Conservation (phyloP, 768 basidiomycete species). For the Dacryopinax primogenitus region DNA sequence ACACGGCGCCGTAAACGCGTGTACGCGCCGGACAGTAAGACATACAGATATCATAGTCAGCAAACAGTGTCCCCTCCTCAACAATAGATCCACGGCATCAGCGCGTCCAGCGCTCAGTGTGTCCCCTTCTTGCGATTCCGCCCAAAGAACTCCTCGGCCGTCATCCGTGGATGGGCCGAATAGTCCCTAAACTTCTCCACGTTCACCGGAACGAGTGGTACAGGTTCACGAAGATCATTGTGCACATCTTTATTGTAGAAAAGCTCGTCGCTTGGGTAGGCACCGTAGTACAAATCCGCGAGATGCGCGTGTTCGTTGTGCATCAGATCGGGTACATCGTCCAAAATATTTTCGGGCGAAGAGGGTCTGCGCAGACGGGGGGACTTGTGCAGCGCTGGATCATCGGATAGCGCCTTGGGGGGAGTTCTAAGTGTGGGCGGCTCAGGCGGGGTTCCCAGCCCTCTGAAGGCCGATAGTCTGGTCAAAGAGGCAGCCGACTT, state of each 20-base stretch:
- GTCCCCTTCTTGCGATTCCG: background rate
- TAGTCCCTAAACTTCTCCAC: constrained; percentile 6
- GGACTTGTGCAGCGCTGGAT: background rate
- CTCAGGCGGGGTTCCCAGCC: background rate
- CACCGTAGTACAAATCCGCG: background rate
- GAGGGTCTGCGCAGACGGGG: background rate
- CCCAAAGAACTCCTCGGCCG: constrained; percentile 5
- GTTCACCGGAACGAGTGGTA: background rate
- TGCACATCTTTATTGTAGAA: background rate
- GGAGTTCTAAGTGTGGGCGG: background rate
- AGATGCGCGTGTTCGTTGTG: background rate
- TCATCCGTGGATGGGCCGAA: background rate
- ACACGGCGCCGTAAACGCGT: background rate
- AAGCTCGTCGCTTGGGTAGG: background rate
- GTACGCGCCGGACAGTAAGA: too few species aligned
- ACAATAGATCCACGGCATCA: background rate
- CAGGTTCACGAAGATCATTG: background rate
- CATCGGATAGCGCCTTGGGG: background rate
- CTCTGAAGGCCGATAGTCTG: background rate
- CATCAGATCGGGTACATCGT: background rate
- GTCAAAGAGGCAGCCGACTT: background rate
- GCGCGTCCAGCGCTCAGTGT: background rate
- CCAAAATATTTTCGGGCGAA: too few species aligned
- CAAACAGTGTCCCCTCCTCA: background rate
- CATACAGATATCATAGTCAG: background rate